These are phyloP conservation scores for Clonostachys sp. DNA, from an alignment of 2,329 filamentous ascomycete species.

Conservation along the genomic window DNA sequence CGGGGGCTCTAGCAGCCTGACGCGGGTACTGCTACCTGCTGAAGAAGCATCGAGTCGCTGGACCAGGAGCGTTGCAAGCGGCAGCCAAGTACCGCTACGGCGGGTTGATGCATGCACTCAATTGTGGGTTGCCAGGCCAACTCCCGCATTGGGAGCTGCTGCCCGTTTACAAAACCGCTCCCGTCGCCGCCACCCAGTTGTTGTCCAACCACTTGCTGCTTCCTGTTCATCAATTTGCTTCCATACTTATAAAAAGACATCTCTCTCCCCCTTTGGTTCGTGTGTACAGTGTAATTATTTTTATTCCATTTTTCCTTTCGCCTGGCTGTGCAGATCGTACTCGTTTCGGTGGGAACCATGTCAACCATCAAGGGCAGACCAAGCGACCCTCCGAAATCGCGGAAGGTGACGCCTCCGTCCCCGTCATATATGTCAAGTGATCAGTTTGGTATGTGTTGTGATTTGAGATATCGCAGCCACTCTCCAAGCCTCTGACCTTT, in stretches of 20 bases:
- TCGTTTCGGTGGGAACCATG: background rate
- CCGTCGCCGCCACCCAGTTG: background rate
- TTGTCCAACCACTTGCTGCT: background rate
- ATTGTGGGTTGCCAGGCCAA: no score
- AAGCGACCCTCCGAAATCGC: conserved; percentile 25
- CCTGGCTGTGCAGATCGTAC: background rate
- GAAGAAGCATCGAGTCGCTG: no score
- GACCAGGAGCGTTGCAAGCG: no score
- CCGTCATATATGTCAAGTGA: conserved; percentile 63
- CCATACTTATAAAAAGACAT: background rate
- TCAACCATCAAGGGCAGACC: conserved; percentile 16
- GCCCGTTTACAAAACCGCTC: no score
- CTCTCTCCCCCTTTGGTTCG: background rate
- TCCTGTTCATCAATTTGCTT: background rate
- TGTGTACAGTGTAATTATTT: no score
- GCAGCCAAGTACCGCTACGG: no score
- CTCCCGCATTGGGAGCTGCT: no score
- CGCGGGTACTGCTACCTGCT: no score
- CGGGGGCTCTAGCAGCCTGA: no score
- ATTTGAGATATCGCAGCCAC: conserved; percentile 7
- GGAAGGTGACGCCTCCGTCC: conserved; percentile 57
- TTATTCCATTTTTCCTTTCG: no score
- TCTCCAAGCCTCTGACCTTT: background rate
- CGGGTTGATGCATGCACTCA: no score
- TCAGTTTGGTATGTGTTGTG: conserved; percentile 51